Percentiles rank a stretch among this genome's conserved stretches.
phyloP scores from a whole-genome alignment of 176 grass and related monocot genomes.

The Triticum dicoccoides region DNA sequence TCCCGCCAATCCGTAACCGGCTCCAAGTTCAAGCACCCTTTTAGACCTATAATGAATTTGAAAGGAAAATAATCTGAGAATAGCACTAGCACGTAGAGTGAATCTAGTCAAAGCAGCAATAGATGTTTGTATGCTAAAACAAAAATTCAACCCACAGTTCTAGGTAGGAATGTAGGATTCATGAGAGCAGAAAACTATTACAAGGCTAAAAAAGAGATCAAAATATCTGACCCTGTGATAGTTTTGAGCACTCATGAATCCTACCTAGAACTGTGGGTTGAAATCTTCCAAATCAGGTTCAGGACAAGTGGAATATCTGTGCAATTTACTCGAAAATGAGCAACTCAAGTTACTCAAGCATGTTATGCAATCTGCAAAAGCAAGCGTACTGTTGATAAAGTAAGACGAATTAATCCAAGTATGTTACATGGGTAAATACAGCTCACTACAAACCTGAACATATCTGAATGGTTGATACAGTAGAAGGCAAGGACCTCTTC shows the following conservation, averaged over 20 bases:
- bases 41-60: conserved; percentile 55
- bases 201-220: not conserved
- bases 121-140: conserved; percentile 2
- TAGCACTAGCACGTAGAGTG: not conserved
- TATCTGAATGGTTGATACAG: conserved; percentile 62
- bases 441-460: conserved; percentile 68
- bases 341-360: conserved; percentile 11
- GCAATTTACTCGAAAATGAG: not conserved
- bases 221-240: not conserved
- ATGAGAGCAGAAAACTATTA: not conserved
- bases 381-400: not conserved
- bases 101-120: conserved; percentile 17
- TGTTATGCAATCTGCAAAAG: conserved; percentile 20
- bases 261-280: not conserved
- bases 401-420: not conserved
- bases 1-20: conserved; percentile 84
- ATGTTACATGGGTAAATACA: conserved; percentile 2
- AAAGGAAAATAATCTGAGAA: conserved; percentile 16
- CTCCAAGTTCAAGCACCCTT: conserved; percentile 93
- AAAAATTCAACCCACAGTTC: conserved; percentile 5
- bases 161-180: not conserved
- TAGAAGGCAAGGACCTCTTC: conserved; percentile 98
- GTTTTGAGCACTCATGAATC: not conserved
- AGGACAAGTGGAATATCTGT: not conserved
- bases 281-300: not conserved